phyloP scores from a whole-genome alignment of 2,329 filamentous ascomycete genomes.

The Dendrostoma leiphaemia region DNA sequence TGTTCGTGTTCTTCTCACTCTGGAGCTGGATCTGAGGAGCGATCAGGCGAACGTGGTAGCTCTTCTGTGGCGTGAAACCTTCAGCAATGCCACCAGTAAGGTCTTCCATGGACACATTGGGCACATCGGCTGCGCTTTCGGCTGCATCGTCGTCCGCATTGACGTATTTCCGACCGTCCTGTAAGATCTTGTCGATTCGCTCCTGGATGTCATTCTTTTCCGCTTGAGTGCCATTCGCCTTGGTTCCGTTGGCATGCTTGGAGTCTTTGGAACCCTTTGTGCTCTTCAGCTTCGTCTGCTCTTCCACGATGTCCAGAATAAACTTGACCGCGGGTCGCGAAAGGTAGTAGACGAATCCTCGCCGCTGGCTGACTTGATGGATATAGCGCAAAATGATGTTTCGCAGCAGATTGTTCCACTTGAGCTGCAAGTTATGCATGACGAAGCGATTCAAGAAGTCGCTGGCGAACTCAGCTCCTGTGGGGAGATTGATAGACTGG shows the following conservation, averaged over 20 bases:
- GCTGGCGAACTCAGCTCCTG: conserved; percentile 78
- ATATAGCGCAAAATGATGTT: conserved; percentile 98
- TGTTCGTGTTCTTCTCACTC: conserved; percentile 96
- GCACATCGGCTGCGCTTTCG: conserved; percentile 24
- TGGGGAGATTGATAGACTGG: conserved; percentile 62
- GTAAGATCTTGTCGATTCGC: conserved; percentile 79
- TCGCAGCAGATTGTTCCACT: conserved; percentile 95
- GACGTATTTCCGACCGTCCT: conserved; percentile 81
- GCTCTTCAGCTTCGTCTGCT: conserved; percentile 74
- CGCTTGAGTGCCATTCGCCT: conserved; percentile 35
- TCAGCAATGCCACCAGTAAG: conserved; percentile 75
- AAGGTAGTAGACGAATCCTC: conserved; percentile 97
- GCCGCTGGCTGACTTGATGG: conserved; percentile 92
- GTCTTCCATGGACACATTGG: conserved; percentile 54
- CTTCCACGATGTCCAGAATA: conserved; percentile 94
- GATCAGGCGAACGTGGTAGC: conserved; percentile 91
- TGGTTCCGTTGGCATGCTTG: conserved; percentile 21
- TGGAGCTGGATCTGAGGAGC: conserved; percentile 97
- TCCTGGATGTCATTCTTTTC: conserved; percentile 64
- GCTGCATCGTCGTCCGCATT: conserved; percentile 58
- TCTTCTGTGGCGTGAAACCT: conserved; percentile 88
- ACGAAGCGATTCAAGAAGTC: conserved; percentile 99
- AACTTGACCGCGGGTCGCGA: conserved; percentile 95
- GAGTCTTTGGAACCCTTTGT: conserved; percentile 26
- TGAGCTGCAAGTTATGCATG: conserved; percentile 94